Percentiles rank a stretch among this genome's conserved stretches.
phyloP scores from a whole-genome alignment of 2,329 filamentous ascomycete species.

The Metarhizium humberi region DNA sequence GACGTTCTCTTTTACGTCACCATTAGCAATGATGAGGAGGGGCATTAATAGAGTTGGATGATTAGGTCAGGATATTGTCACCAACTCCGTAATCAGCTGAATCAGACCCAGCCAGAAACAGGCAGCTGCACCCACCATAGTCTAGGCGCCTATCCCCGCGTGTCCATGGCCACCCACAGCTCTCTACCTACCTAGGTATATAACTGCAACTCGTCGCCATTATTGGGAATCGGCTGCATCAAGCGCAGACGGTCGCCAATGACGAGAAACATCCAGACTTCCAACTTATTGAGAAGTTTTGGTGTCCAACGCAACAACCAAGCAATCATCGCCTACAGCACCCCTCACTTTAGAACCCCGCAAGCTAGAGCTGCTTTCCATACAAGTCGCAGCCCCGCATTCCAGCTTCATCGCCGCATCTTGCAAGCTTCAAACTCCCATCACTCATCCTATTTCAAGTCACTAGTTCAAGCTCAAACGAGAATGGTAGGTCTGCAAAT shows the following conservation, averaged over 20 bases:
- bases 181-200: neutral
- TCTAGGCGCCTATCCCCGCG: neutral
- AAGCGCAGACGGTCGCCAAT: neutral
- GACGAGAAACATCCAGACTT: neutral
- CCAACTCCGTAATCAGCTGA: neutral
- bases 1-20: slow-evolving; percentile 21
- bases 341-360: neutral
- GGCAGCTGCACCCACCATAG: neutral
- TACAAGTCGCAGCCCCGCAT: neutral
- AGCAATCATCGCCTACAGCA: neutral
- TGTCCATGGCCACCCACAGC: neutral
- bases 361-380: neutral
- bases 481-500: slow-evolving; percentile 4
- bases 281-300: neutral
- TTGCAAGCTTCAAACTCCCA: neutral
- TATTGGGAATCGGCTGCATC: neutral
- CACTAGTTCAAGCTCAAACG: neutral
- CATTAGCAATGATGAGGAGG: slow-evolving; percentile 17
- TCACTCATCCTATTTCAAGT: neutral
- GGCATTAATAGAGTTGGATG: neutral
- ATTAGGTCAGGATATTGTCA: slow-evolving; percentile 1
- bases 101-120: neutral
- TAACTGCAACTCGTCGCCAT: neutral
- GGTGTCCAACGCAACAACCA: neutral
- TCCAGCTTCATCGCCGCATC: neutral